Evolutionary conservation across 2,329 filamentous ascomycete genomes (phyloP).

Genomic region (Trichoderma sp.): DNA sequence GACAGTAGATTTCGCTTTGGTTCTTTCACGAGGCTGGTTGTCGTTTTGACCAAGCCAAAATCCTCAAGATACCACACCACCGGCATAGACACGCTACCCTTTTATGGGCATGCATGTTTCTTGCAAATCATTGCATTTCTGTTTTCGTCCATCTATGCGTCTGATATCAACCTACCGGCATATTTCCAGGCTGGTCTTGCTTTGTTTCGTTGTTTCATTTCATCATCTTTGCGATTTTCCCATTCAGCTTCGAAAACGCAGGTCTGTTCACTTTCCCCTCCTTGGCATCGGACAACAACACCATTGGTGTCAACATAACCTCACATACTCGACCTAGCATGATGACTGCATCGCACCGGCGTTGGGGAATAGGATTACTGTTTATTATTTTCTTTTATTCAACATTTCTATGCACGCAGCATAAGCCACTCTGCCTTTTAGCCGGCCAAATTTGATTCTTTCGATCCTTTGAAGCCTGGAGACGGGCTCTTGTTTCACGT

Average conservation of each 20-base stretch:
- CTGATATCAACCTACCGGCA: background rate
- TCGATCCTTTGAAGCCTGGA: slow-evolving; percentile 7
- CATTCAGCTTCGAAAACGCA: background rate
- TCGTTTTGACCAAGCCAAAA: background rate
- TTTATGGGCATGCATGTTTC: background rate
- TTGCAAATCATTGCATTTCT: background rate
- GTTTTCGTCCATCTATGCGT: background rate
- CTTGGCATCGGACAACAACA: slow-evolving; percentile 25
- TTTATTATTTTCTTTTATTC: slow-evolving; percentile 1
- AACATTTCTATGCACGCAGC: background rate
- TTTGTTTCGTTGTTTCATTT: slow-evolving; percentile 1
- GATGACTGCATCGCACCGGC: slow-evolving; percentile 38
- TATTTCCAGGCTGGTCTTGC: background rate
- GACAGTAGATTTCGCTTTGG: background rate
- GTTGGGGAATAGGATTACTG: slow-evolving; percentile 33
- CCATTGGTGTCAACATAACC: slow-evolving; percentile 28
- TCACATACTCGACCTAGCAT: slow-evolving; percentile 30
- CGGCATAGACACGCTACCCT: background rate
- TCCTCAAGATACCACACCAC: background rate
- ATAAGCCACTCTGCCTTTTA: background rate
- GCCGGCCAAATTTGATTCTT: slow-evolving; percentile 13
- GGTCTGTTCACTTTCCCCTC: slow-evolving; percentile 1
- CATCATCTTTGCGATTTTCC: background rate
- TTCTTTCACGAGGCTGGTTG: background rate
- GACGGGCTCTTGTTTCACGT: background rate